These are phyloP conservation scores for Leccinum aurantiacum DNA, from an alignment of 768 basidiomycete species.

Conservation along the genomic window DNA sequence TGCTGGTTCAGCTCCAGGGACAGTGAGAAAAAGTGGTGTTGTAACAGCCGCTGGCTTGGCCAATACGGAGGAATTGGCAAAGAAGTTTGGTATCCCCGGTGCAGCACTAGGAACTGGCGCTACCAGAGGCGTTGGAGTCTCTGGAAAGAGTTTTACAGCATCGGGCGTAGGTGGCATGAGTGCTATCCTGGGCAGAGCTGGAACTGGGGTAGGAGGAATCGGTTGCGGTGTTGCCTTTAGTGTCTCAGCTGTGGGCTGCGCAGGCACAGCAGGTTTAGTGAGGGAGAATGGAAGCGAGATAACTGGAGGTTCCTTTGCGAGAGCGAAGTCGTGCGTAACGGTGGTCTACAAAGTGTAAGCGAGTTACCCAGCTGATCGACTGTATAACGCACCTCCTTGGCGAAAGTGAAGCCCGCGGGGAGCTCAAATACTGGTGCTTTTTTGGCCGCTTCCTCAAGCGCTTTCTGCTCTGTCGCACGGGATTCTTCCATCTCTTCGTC, in stretches of 20 bases:
- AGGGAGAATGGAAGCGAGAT: constrained; percentile 64
- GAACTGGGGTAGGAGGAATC: constrained; percentile 12
- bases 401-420: constrained; percentile 66
- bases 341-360: constrained; percentile 30
- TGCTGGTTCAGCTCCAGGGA: constrained; percentile 13
- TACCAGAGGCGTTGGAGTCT: background rate
- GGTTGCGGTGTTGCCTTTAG: constrained; percentile 16
- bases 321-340: constrained; percentile 40
- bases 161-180: constrained; percentile 30
- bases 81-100: constrained; percentile 59
- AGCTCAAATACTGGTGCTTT: constrained; percentile 57
- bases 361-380: background rate
- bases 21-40: constrained; percentile 23
- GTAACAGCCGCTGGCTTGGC: constrained; percentile 35
- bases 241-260: constrained; percentile 11
- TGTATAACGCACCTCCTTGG: constrained; percentile 49
- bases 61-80: constrained; percentile 50
- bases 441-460: constrained; percentile 55
- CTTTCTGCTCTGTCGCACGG: constrained; percentile 43
- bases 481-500: constrained; percentile 43
- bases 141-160: constrained; percentile 17
- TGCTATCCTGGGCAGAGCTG: constrained; percentile 23
- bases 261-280: constrained; percentile 32
- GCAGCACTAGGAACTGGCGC: constrained; percentile 5
- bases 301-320: constrained; percentile 68